phyloP scores from a whole-genome alignment of 768 basidiomycete genomes.

The Boletus speciosus region DNA sequence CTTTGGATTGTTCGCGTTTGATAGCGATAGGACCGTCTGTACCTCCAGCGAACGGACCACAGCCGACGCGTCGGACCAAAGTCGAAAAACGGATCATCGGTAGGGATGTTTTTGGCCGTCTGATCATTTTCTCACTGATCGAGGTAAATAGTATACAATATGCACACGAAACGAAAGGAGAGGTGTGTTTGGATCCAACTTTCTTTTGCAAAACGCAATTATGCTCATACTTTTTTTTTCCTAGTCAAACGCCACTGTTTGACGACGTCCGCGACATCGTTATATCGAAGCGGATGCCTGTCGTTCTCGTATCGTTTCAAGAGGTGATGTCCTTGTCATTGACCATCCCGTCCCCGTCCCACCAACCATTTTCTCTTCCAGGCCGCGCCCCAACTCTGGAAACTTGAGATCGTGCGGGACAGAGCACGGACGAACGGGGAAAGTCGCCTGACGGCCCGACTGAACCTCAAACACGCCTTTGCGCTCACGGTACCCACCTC shows the following conservation, averaged over 20 bases:
- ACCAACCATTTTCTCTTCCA: slow-evolving; percentile 17
- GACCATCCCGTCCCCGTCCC: neutral
- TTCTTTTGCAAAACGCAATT: neutral
- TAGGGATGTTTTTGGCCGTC: slow-evolving; percentile 17
- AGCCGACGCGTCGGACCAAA: slow-evolving; percentile 44
- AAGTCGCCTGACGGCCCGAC: slow-evolving; percentile 18
- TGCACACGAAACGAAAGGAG: slow-evolving; percentile 43
- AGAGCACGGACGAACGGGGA: slow-evolving; percentile 31
- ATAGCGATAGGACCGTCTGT: slow-evolving; percentile 46
- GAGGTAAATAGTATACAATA: slow-evolving; percentile 41
- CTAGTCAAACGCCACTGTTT: slow-evolving; percentile 49
- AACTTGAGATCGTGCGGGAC: slow-evolving; percentile 59
- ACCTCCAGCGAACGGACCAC: slow-evolving; percentile 38
- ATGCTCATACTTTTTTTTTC: neutral
- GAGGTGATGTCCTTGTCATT: slow-evolving; percentile 11
- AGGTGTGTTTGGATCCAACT: slow-evolving; percentile 32
- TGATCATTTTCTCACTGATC: slow-evolving; percentile 1
- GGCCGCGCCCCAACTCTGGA: slow-evolving; percentile 77
- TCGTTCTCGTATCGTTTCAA: slow-evolving; percentile 40
- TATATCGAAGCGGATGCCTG: slow-evolving; percentile 40
- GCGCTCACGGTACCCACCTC: slow-evolving; percentile 57
- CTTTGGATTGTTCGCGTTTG: slow-evolving; percentile 42
- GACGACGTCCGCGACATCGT: slow-evolving; percentile 53
- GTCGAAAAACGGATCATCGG: slow-evolving; percentile 53
- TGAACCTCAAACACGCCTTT: slow-evolving; percentile 61